Conservation (phyloP, 257 asterid genomes). For the Plectranthus barbatus region DNA sequence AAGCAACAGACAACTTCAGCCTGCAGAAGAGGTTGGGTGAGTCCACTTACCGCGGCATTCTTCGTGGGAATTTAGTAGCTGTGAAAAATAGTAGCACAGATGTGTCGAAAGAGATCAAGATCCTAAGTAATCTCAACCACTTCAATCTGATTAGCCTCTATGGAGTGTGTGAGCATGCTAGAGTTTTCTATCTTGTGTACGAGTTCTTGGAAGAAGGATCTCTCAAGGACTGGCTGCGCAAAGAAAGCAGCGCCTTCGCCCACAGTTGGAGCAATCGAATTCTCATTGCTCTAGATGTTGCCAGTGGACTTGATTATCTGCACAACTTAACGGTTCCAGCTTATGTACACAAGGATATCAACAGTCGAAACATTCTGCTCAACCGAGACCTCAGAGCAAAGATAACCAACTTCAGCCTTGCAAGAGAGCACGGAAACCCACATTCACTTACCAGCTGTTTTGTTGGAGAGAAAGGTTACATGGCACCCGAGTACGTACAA, state of each 20-base stretch:
- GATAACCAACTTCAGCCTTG: conserved; percentile 46
- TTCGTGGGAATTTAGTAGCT: conserved; percentile 38
- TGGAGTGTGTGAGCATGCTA: conserved; percentile 43
- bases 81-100: conserved; percentile 34
- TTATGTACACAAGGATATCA: conserved; percentile 53
- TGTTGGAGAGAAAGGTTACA: conserved; percentile 43
- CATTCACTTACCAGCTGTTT: conserved; percentile 13
- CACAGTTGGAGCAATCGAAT: conserved; percentile 51
- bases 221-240: conserved; percentile 41
- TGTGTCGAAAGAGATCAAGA: conserved; percentile 38
- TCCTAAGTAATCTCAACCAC: conserved; percentile 52
- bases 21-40: conserved; percentile 25
- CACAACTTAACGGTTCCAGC: conserved; percentile 63
- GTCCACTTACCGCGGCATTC: conserved; percentile 36
- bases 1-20: conserved; percentile 46
- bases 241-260: conserved; percentile 13
- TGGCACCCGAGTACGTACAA: conserved; percentile 52
- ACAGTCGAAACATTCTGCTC: conserved; percentile 40
- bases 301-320: conserved; percentile 62
- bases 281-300: conserved; percentile 57
- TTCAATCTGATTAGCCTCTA: conserved; percentile 50
- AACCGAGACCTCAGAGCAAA: conserved; percentile 51
- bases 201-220: conserved; percentile 67
- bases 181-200: conserved; percentile 39
- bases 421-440: conserved; percentile 25